Percentiles rank a stretch among this genome's conserved stretches.
phyloP scores from a whole-genome alignment of 2,329 filamentous ascomycete genomes.

The Cladosporium sp. region DNA sequence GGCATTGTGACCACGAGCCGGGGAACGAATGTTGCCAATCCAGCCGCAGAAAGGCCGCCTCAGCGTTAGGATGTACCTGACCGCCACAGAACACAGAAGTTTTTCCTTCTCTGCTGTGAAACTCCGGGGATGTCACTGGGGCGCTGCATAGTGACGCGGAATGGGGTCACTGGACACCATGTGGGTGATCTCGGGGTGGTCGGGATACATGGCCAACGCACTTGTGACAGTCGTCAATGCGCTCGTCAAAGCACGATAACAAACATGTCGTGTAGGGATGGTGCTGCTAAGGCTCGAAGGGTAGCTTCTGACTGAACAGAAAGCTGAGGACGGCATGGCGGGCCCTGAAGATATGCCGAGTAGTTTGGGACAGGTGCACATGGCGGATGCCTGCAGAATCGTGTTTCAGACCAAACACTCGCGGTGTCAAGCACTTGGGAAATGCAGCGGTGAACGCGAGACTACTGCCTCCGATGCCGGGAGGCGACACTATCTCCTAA shows the following conservation, averaged over 20 bases:
- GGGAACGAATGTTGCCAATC: conserved; percentile 4
- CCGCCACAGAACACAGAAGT: not conserved
- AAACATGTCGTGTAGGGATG: not conserved
- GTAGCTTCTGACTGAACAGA: not conserved
- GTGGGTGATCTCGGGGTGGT: not conserved
- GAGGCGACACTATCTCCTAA: not conserved
- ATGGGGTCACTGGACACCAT: not conserved
- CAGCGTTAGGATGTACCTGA: not conserved
- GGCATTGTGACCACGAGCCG: not conserved
- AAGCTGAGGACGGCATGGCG: not conserved
- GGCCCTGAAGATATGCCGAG: not conserved
- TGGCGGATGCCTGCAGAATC: not conserved
- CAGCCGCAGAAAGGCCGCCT: not conserved
- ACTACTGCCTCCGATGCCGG: not conserved
- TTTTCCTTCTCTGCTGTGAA: not conserved
- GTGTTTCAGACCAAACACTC: not conserved
- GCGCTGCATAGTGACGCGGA: conserved; percentile 4
- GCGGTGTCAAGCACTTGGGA: not conserved
- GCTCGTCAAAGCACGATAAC: not conserved
- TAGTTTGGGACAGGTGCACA: not conserved
- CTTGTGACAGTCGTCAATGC: not conserved
- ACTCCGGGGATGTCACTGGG: conserved; percentile 8
- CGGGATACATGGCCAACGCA: not conserved
- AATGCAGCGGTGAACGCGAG: not conserved
- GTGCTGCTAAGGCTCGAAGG: not conserved